These are phyloP conservation scores for Fragaria iinumae DNA, from an alignment of 306 rosid genomes.

Conservation along the genomic window DNA sequence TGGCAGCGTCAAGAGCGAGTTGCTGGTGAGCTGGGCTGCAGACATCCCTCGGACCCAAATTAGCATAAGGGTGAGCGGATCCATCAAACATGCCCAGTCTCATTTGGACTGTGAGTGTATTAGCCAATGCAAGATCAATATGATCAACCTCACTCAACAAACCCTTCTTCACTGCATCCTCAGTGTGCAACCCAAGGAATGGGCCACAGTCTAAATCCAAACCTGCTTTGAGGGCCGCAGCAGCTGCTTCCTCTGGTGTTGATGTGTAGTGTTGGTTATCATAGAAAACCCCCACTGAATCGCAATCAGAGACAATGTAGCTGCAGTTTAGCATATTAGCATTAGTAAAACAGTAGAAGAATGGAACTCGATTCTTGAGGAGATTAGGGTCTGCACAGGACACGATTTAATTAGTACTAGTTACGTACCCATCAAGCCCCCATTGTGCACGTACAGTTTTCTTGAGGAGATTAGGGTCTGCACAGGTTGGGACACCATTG, in stretches of 20 bases:
- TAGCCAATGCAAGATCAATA: constrained; percentile 54
- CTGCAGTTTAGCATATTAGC: constrained; percentile 24
- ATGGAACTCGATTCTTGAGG: no score
- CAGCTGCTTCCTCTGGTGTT: constrained; percentile 90
- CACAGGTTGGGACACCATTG: constrained; percentile 94
- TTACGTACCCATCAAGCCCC: constrained; percentile 72
- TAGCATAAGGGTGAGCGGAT: constrained; percentile 51
- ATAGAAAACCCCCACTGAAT: constrained; percentile 76
- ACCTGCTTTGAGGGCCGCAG: constrained; percentile 94
- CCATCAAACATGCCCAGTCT: constrained; percentile 94
- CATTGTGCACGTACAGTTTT: constrained; percentile 68
- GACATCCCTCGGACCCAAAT: constrained; percentile 72
- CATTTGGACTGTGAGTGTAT: constrained; percentile 76
- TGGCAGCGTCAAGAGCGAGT: constrained; percentile 77
- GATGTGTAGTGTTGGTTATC: constrained; percentile 68
- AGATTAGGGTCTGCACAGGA: no score
- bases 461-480: constrained; percentile 81
- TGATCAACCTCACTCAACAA: constrained; percentile 51
- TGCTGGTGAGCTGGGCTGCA: constrained; percentile 67
- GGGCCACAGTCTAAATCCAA: constrained; percentile 93
- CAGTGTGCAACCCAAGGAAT: constrained; percentile 65
- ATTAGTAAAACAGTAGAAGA: background rate
- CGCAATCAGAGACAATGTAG: constrained; percentile 93
- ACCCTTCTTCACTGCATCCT: constrained; percentile 66
- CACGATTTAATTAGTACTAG: background rate